These are phyloP conservation scores for Vitis labrusca DNA, from an alignment of 164 flowering plant species.

Conservation along the genomic window DNA sequence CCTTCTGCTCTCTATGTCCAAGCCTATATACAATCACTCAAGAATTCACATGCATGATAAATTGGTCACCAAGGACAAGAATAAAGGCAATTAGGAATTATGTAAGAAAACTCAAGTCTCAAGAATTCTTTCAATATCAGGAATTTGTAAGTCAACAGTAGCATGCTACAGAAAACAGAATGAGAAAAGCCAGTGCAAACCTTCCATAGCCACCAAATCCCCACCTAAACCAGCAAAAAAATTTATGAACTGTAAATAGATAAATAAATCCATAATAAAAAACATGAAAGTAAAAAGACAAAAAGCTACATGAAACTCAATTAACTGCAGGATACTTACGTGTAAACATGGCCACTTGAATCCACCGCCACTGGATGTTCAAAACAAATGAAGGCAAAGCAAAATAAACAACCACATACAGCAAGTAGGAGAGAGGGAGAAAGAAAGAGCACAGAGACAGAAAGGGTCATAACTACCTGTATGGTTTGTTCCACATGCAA, in stretches of 20 bases:
- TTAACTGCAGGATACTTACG: conserved; percentile 50
- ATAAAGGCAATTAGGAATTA: neutral
- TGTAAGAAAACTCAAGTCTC: neutral
- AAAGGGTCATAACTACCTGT: conserved; percentile 54
- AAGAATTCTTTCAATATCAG: neutral
- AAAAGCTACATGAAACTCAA: neutral
- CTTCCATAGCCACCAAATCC: conserved; percentile 99
- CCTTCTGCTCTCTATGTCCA: conserved; percentile 98
- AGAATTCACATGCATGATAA: conserved; percentile 1
- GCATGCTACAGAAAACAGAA: neutral
- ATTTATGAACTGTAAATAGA: neutral
- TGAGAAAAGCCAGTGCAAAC: conserved; percentile 36
- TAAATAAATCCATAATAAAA: neutral
- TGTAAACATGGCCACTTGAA: conserved; percentile 84
- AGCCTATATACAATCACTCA: conserved; percentile 47
- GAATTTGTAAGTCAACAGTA: neutral
- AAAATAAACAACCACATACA: conserved; percentile 3
- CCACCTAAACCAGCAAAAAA: conserved; percentile 60
- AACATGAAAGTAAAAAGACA: neutral
- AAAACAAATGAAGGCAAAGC: conserved; percentile 6
- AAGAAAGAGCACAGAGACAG: conserved; percentile 1
- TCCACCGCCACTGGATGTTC: conserved; percentile 82
- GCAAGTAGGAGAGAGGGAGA: neutral
- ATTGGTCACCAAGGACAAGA: neutral
- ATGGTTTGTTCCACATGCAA: conserved; percentile 97